Evolutionary conservation across 768 basidiomycete species (phyloP).

Genomic region (Cystobasidiopsis lactophilus): DNA sequence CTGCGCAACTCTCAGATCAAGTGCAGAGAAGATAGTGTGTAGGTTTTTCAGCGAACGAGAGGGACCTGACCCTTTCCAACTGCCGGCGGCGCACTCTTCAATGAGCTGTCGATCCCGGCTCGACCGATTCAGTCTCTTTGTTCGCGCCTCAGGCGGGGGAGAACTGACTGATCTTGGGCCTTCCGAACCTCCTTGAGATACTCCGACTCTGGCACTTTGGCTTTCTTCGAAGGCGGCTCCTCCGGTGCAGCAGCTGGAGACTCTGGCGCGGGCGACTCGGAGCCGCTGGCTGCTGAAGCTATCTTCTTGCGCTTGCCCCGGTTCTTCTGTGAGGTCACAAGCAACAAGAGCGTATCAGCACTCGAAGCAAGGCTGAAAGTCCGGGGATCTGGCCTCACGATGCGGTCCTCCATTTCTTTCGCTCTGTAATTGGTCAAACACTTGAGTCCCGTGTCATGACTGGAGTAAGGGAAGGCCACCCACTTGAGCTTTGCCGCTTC

Average conservation of each 20-base stretch:
- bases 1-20: too few relatives aligned
- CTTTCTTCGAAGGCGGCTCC: neutral
- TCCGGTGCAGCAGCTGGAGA: neutral
- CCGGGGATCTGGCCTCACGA: neutral
- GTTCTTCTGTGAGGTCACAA: conserved; percentile 3
- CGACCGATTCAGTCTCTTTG: too few relatives aligned
- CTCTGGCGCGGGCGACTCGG: neutral
- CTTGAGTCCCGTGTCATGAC: neutral
- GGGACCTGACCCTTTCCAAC: too few relatives aligned
- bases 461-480: neutral
- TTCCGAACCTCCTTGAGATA: too few relatives aligned
- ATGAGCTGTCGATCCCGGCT: too few relatives aligned
- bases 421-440: neutral
- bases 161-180: too few relatives aligned
- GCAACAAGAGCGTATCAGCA: neutral
- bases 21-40: too few relatives aligned
- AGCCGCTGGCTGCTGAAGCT: too few relatives aligned
- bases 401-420: neutral
- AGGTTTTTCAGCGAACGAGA: too few relatives aligned
- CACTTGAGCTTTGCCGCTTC: neutral
- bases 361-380: neutral
- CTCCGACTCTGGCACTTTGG: neutral
- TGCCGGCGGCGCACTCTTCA: too few relatives aligned
- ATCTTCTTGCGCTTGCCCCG: neutral
- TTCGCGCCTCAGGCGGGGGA: too few relatives aligned